Evolutionary conservation across 2,329 filamentous ascomycete genomes (phyloP).

Genomic region (Colletotrichum incanum): DNA sequence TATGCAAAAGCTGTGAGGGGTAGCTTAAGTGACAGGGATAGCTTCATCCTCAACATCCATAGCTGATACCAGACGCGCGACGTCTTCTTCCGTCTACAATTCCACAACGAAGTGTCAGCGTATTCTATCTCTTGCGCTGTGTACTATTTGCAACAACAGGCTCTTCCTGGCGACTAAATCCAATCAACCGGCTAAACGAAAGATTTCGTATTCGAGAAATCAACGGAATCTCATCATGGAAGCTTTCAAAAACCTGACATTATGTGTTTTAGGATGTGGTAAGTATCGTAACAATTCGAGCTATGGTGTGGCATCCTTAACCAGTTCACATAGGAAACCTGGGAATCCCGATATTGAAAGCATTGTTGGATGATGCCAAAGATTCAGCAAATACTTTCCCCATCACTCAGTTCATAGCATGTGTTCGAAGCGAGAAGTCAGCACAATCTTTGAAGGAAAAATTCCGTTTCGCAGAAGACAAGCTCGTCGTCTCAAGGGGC

Average conservation of each 20-base stretch:
- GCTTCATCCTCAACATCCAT: not conserved
- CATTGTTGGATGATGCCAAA: slow-evolving; percentile 41
- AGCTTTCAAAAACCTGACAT: slow-evolving; percentile 3
- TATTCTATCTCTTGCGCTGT: not conserved
- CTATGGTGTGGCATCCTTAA: not conserved
- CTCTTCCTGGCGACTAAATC: no score
- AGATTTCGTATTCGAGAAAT: no score
- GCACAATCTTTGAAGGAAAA: slow-evolving; percentile 43
- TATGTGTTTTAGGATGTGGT: slow-evolving; percentile 45
- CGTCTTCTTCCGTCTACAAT: no score
- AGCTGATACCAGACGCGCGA: not conserved
- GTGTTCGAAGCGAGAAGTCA: slow-evolving; percentile 50
- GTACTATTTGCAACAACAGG: not conserved
- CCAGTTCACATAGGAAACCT: slow-evolving; percentile 49
- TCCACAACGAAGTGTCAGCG: no score
- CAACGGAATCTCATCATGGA: slow-evolving; percentile 5
- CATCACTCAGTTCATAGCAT: slow-evolving; percentile 49
- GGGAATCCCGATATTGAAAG: slow-evolving; percentile 50
- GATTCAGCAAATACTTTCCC: slow-evolving; percentile 40
- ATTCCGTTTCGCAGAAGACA: slow-evolving; percentile 43
- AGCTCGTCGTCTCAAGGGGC: slow-evolving; percentile 50
- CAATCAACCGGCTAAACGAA: no score
- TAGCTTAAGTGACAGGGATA: slow-evolving; percentile 6
- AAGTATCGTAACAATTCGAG: not conserved
- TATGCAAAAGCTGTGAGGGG: slow-evolving; percentile 23